phyloP scores from a whole-genome alignment of 176 grass and related monocot species.

The Musa beccarii region DNA sequence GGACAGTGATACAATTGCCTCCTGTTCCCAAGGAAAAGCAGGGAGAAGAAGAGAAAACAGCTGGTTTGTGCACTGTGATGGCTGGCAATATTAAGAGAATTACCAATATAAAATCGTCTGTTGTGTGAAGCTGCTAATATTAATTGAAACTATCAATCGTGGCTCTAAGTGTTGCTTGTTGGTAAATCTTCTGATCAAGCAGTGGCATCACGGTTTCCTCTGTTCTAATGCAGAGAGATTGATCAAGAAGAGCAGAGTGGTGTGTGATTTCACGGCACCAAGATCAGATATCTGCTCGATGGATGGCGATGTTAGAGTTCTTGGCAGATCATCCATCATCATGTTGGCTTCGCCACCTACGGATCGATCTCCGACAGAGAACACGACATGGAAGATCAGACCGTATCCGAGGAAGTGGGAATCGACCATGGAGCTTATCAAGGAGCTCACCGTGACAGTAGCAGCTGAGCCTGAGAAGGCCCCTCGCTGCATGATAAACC shows the following conservation, averaged over 20 bases:
- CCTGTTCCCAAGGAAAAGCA: not conserved
- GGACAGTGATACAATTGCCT: not conserved
- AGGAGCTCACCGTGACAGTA: constrained; percentile 23
- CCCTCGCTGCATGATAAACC: constrained; percentile 25
- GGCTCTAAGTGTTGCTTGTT: too few relatives aligned
- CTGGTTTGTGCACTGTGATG: not conserved
- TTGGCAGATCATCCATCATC: constrained; percentile 21
- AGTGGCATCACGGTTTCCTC: too few relatives aligned
- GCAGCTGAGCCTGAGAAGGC: not conserved
- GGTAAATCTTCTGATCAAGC: too few relatives aligned
- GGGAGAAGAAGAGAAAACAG: not conserved
- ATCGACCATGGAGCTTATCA: constrained; percentile 26
- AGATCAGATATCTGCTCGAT: constrained; percentile 33
- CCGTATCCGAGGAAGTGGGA: constrained; percentile 42
- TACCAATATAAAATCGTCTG: too few relatives aligned
- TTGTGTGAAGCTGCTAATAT: too few relatives aligned
- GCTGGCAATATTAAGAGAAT: too few relatives aligned
- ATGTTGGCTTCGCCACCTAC: constrained; percentile 14
- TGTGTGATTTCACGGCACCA: constrained; percentile 29
- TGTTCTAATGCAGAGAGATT: constrained; percentile 1
- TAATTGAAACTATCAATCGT: too few relatives aligned
- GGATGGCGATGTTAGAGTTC: constrained; percentile 31
- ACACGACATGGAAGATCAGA: constrained; percentile 23
- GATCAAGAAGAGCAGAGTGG: constrained; percentile 11
- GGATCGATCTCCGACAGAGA: not conserved